Evolutionary conservation across 257 asterid species (phyloP), one percentile per base, ranked within the genome.

Genomic region (Dorcoceras hygrometricum): DNA sequence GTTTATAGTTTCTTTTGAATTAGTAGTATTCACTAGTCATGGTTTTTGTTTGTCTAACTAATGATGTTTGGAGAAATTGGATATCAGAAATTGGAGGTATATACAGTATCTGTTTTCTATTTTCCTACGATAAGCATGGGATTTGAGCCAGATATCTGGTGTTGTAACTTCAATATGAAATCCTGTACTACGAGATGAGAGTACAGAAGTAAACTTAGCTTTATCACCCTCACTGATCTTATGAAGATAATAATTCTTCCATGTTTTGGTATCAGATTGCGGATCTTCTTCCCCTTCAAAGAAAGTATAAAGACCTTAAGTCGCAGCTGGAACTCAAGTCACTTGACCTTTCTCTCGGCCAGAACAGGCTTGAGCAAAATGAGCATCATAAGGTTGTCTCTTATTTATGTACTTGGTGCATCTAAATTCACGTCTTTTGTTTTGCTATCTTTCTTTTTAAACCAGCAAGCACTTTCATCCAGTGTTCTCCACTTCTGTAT

Each of bases 351-450:
- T 82, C 92, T 29, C 86, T 94, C 73, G 63, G 79, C 50, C 95
- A 90, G 83, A 83, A 75, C 77, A 83, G 97, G 83, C 96, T 95
- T 18, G 87, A 85, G 82, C 97, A 94, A 71, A 88, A 87, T 70
- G 99, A 90, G 85, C 96, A 94, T 80, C 97, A 94, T 77, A 91
- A 94, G 99, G 99, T 94, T 74, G 78, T 26, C 23, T 63, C 65
- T 73, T 68, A 26, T 46, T 14, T 62, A 34, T 55, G 39, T 69
- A 58, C 63, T 32, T 55, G 36, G 16, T 23, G 65, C 73, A 69
- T 53, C 54, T 61, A 27, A 34, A 71, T 24, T 51, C 31, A 24
- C 24, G 55, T 8, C 23, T 24, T 54, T 67, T 61, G n/a, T 62
- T 51, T 32, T 25, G 12, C 23, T 72, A 12, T 27, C 57, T 73